Conservation (phyloP, 2,329 filamentous ascomycete species). For the Aspergillus phoenicis region DNA sequence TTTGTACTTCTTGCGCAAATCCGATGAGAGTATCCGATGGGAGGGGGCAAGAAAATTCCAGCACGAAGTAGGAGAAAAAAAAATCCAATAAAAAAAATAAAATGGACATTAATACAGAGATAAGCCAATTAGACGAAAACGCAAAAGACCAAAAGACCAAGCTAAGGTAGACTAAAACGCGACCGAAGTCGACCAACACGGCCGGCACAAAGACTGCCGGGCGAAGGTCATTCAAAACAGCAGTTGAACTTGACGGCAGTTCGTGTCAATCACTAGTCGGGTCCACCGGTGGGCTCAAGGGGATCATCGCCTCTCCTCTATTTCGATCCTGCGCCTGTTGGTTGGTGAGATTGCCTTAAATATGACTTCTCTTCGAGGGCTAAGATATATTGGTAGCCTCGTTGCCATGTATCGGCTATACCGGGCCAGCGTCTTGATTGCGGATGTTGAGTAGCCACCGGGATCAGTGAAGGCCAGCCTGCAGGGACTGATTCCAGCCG, state of each 20-base stretch:
- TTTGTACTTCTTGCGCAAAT: neutral
- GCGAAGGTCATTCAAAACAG: neutral
- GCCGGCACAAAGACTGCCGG: neutral
- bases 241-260: conserved; percentile 8
- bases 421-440: neutral
- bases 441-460: neutral
- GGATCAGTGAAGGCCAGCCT: neutral
- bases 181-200: neutral
- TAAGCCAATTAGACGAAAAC: neutral
- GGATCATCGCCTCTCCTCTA: neutral
- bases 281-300: conserved; percentile 13
- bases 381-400: no score
- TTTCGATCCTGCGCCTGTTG: neutral
- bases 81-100: conserved; percentile 1
- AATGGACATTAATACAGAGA: neutral
- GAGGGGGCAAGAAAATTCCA: neutral
- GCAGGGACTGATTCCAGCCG: neutral
- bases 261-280: conserved; percentile 14
- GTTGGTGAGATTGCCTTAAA: neutral
- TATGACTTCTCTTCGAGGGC: neutral
- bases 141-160: neutral
- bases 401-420: neutral
- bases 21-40: neutral
- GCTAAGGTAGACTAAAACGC: neutral
- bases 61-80: neutral